These are phyloP conservation scores for Colletotrichum higginsianum DNA, from an alignment of 2,329 filamentous ascomycete genomes.

Conservation along the genomic window DNA sequence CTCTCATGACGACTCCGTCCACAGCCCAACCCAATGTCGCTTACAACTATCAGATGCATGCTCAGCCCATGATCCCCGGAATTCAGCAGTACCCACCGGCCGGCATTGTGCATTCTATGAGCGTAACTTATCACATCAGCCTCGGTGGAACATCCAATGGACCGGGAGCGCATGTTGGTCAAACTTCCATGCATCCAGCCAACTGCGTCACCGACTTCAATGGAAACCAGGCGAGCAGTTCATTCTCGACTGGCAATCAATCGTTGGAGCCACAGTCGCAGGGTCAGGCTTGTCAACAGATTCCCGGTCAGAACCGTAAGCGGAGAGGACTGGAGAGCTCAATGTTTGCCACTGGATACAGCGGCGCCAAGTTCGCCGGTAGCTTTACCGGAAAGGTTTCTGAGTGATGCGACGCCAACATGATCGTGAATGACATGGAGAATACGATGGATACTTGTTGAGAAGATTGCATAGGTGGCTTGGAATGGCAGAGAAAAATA, in stretches of 20 bases:
- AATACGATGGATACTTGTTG: not conserved
- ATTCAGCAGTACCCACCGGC: constrained; percentile 4
- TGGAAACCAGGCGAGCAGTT: not conserved
- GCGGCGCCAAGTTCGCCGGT: constrained; percentile 25
- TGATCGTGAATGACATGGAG: too few species aligned
- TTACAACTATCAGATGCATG: constrained; percentile 1
- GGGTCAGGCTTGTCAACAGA: not conserved
- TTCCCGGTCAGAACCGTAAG: not conserved
- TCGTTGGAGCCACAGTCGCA: not conserved
- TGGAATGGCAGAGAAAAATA: not conserved
- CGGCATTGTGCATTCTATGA: constrained; percentile 17
- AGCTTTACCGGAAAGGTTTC: constrained; percentile 22
- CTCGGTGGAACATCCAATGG: not conserved
- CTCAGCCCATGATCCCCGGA: constrained; percentile 5
- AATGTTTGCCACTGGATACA: constrained; percentile 27
- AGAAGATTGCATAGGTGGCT: not conserved
- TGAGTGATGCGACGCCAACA: not conserved
- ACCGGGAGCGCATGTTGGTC: not conserved
- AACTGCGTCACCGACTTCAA: not conserved
- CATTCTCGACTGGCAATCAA: constrained; percentile 13
- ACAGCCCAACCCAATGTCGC: not conserved
- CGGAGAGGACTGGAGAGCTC: constrained; percentile 32
- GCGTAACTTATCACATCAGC: constrained; percentile 36
- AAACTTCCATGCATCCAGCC: not conserved
- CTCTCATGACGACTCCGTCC: not conserved